Evolutionary conservation across 495 filamentous ascomycete species (phyloP).

Genomic region (Delitschia confertaspora): DNA sequence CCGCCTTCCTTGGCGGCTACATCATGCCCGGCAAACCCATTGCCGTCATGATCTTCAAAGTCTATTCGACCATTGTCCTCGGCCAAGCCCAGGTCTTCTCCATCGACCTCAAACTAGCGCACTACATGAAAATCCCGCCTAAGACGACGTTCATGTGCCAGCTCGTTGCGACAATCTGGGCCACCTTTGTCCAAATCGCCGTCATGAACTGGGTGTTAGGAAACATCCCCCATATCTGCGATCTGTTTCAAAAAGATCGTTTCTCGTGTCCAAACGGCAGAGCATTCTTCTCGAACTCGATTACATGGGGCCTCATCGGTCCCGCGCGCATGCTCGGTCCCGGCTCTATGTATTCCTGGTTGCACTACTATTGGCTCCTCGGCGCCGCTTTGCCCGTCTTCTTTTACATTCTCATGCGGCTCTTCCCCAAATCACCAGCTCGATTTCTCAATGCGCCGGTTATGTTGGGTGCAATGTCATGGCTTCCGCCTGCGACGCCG

Average conservation of each 20-base stretch:
- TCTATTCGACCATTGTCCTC: conserved; percentile 21
- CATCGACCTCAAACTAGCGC: conserved; percentile 42
- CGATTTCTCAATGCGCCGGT: conserved; percentile 43
- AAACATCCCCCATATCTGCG: conserved; percentile 36
- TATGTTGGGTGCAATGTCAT: conserved; percentile 40
- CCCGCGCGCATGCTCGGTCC: conserved; percentile 45
- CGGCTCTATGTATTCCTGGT: conserved; percentile 39
- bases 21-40: conserved; percentile 33
- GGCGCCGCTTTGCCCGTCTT: conserved; percentile 41
- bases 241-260: conserved; percentile 28
- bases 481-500: conserved; percentile 46
- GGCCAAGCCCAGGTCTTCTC: conserved; percentile 33
- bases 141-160: conserved; percentile 37
- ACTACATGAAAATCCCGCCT: conserved; percentile 41
- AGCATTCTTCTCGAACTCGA: conserved; percentile 38
- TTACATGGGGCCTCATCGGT: conserved; percentile 50
- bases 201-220: conserved; percentile 41
- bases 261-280: conserved; percentile 23
- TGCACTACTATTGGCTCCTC: conserved; percentile 46
- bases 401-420: conserved; percentile 41
- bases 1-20: conserved; percentile 35
- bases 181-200: conserved; percentile 36
- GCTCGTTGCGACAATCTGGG: conserved; percentile 36
- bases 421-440: conserved; percentile 37
- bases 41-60: conserved; percentile 37